These are phyloP conservation scores for Gynochthodes officinalis DNA, from an alignment of 257 asterid species.

Conservation along the genomic window DNA sequence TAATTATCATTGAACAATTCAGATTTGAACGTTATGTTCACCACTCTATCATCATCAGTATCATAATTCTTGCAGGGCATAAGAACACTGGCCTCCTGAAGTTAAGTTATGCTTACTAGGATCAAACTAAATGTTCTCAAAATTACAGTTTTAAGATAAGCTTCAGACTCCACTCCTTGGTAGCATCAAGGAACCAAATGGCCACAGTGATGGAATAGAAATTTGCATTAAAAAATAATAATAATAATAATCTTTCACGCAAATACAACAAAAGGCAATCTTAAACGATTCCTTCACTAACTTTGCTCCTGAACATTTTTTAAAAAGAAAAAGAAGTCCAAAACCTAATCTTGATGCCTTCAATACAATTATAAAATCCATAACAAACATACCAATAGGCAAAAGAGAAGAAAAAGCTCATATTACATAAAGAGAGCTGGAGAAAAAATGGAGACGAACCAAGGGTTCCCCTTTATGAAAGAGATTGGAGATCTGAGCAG, in stretches of 20 bases:
- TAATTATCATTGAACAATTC: too few relatives aligned
- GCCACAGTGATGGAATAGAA: not conserved
- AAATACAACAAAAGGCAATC: not conserved
- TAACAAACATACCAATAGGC: not conserved
- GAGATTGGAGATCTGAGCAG: slow-evolving; percentile 91
- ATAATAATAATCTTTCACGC: too few relatives aligned
- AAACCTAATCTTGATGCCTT: not conserved
- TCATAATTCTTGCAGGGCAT: too few relatives aligned
- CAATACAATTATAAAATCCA: not conserved
- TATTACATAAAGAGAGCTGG: not conserved
- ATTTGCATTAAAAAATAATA: too few relatives aligned
- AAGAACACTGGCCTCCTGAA: not conserved
- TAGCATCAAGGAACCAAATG: not conserved
- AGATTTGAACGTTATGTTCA: too few relatives aligned
- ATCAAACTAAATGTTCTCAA: not conserved
- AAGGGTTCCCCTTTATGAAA: slow-evolving; percentile 73
- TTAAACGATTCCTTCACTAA: too few relatives aligned
- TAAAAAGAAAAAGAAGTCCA: not conserved
- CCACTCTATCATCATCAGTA: too few relatives aligned
- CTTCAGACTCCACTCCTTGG: not conserved
- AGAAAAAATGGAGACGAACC: slow-evolving; percentile 40
- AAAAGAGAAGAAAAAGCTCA: not conserved
- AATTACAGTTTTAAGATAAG: too few relatives aligned
- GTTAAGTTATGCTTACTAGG: not conserved
- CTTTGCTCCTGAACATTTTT: not conserved